A percentile compares a stretch with the other conserved stretches of the same genome.
phyloP scores from a whole-genome alignment of 768 basidiomycete genomes.

The Rossbeevera mucosa region DNA sequence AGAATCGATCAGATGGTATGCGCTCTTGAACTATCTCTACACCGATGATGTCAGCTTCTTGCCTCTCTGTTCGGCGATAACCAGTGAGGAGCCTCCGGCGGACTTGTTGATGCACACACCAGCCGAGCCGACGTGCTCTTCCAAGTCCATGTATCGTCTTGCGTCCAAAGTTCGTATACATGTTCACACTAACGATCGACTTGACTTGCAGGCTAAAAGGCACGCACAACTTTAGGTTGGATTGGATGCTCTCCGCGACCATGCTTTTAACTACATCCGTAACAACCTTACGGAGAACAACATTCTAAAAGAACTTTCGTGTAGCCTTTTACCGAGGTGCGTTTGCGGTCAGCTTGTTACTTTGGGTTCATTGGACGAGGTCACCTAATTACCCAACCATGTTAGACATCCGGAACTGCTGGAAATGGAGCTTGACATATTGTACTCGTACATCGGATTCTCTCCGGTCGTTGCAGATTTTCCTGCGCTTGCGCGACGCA shows the following conservation, averaged over 20 bases:
- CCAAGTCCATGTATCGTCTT: conserved; percentile 44
- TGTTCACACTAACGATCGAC: neutral
- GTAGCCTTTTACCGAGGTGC: conserved; percentile 16
- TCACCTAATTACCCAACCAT: neutral
- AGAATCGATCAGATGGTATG: conserved; percentile 30
- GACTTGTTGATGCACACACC: conserved; percentile 3
- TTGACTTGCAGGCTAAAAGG: neutral
- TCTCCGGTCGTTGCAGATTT: conserved; percentile 10
- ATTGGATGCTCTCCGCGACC: conserved; percentile 16
- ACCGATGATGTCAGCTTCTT: conserved; percentile 32
- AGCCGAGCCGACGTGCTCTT: conserved; percentile 29
- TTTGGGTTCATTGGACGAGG: no score
- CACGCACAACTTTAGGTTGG: conserved; percentile 10
- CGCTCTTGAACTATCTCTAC: conserved; percentile 38
- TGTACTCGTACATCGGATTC: conserved; percentile 17
- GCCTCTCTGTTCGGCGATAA: conserved; percentile 22
- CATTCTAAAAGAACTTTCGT: conserved; percentile 22
- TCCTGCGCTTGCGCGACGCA: conserved; percentile 10
- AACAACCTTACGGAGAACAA: conserved; percentile 18
- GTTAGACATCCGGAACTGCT: conserved; percentile 12
- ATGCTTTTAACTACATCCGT: conserved; percentile 15
- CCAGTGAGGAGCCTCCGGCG: neutral
- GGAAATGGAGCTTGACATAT: conserved; percentile 20
- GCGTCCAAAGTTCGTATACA: conserved; percentile 32
- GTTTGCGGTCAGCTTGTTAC: neutral